phyloP scores from a whole-genome alignment of 805 yeast genomes.

The Saccharomyces kudriavzevii region DNA sequence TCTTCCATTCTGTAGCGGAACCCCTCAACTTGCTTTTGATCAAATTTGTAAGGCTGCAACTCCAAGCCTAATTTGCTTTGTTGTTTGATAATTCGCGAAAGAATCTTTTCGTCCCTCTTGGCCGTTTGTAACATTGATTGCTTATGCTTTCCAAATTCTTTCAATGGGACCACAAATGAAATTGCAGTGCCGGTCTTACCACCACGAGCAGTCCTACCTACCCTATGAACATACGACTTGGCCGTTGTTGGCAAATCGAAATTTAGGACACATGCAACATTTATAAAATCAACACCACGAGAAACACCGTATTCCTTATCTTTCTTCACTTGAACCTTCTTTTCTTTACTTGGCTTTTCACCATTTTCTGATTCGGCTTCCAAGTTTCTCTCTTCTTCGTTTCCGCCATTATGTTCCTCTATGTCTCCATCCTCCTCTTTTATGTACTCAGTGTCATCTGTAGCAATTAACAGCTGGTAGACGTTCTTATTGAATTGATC shows the following conservation, averaged over 20 bases:
- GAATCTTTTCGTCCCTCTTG: conserved; percentile 78
- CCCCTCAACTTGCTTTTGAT: conserved; percentile 85
- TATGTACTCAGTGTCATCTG: conserved; percentile 73
- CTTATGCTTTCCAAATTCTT: conserved; percentile 84
- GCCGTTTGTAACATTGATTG: conserved; percentile 64
- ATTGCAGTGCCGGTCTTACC: conserved; percentile 92
- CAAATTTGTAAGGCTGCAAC: conserved; percentile 81
- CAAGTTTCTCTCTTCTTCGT: conserved; percentile 5
- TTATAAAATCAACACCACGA: conserved; percentile 92
- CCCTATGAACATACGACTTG: conserved; percentile 82
- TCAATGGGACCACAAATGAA: conserved; percentile 79
- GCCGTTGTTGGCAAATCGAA: conserved; percentile 90
- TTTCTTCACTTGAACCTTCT: conserved; percentile 30
- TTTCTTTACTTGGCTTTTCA: conserved; percentile 20
- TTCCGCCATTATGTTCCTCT: conserved; percentile 12
- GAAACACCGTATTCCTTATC: conserved; percentile 88
- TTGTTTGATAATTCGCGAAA: conserved; percentile 65
- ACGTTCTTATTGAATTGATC: conserved; percentile 90
- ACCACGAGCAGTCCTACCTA: conserved; percentile 97
- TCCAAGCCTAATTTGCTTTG: conserved; percentile 69
- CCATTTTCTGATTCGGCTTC: conserved; percentile 12
- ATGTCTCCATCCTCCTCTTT: conserved; percentile 41
- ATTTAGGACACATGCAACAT: conserved; percentile 93
- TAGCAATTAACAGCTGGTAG: conserved; percentile 82
- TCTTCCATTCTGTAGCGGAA: conserved; percentile 96